These are phyloP conservation scores for Wickerhamomyces alni DNA, from an alignment of 805 yeast species.

Conservation along the genomic window DNA sequence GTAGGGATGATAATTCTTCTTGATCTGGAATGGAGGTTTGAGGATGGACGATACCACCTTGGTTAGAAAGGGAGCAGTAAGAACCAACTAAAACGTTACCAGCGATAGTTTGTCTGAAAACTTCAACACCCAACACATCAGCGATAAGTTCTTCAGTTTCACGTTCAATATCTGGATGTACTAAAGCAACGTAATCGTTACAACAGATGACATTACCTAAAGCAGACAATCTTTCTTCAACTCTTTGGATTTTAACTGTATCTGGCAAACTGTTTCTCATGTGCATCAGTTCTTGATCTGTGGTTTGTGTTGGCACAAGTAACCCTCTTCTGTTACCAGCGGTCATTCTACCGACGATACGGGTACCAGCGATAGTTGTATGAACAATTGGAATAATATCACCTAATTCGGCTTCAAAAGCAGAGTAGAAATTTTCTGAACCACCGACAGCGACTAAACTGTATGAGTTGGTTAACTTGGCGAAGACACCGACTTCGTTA, in stretches of 20 bases:
- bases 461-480: constrained; percentile 94
- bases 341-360: constrained; percentile 96
- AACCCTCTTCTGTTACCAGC: constrained; percentile 98
- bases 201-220: constrained; percentile 97
- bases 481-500: constrained; percentile 88
- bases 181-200: constrained; percentile 97
- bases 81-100: constrained; percentile 97
- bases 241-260: constrained; percentile 90
- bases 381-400: constrained; percentile 95
- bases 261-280: constrained; percentile 95
- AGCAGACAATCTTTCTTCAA: constrained; percentile 95
- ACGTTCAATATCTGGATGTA: constrained; percentile 98
- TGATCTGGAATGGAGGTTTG: constrained; percentile 96
- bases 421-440: constrained; percentile 80
- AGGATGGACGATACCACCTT: constrained; percentile 98
- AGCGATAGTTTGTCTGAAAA: constrained; percentile 97
- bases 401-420: constrained; percentile 96
- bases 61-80: constrained; percentile 90
- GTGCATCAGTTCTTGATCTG: constrained; percentile 98
- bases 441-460: constrained; percentile 97
- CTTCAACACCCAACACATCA: constrained; percentile 97
- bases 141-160: constrained; percentile 98
- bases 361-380: constrained; percentile 96
- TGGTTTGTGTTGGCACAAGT: constrained; percentile 94
- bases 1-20: constrained; percentile 90